A percentile compares a stretch with the other conserved stretches of the same genome.
Conservation (phyloP, 2,329 filamentous ascomycete species). For the Pseudogymnoascus sp. region DNA sequence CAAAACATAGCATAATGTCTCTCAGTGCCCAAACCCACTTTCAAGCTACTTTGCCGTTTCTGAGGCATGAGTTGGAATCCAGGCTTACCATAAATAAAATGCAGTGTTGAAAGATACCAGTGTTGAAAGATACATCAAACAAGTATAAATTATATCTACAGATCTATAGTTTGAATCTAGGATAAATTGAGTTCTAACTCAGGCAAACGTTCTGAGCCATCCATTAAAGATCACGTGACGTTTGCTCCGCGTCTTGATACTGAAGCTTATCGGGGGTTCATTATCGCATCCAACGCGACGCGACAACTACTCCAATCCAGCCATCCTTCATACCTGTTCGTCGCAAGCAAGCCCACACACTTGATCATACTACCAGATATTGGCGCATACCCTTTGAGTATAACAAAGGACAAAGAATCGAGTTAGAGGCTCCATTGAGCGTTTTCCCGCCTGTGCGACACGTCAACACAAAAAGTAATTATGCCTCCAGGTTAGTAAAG, state of each 20-base stretch:
- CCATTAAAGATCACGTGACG: neutral
- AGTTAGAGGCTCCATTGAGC: neutral
- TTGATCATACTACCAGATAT: neutral
- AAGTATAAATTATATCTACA: neutral
- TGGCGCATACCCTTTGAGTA: neutral
- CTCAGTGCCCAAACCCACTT: neutral
- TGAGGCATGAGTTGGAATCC: neutral
- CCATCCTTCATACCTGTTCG: neutral
- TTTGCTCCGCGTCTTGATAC: neutral
- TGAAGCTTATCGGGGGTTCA: neutral
- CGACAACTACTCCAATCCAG: conserved; percentile 3
- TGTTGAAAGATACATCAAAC: neutral
- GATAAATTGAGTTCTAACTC: neutral
- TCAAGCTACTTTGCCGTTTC: neutral
- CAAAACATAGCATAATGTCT: neutral
- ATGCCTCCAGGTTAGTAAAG: neutral
- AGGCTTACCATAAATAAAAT: neutral
- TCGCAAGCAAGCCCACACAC: neutral
- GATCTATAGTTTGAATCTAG: neutral
- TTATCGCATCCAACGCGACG: conserved; percentile 2
- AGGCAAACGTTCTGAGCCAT: neutral
- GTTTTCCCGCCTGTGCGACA: neutral
- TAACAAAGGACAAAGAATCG: neutral
- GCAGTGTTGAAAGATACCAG: neutral
- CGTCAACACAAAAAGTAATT: neutral